A percentile compares a stretch with the other conserved stretches of the same genome.
These are phyloP conservation scores for Botrytis cinerea DNA, from an alignment of 2,329 filamentous ascomycete species.

Conservation along the genomic window DNA sequence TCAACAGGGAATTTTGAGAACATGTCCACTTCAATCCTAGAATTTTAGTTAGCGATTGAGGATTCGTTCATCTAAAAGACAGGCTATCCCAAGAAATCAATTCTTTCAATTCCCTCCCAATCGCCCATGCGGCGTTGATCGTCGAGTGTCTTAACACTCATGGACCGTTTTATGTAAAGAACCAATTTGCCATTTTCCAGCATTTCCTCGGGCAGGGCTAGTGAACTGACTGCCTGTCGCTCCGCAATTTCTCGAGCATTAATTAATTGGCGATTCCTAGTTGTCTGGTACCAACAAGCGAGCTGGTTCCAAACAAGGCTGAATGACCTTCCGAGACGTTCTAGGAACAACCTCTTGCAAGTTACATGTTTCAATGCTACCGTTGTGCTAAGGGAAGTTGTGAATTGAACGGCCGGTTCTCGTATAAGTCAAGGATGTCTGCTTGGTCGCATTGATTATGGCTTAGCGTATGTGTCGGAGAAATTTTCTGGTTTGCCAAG, in stretches of 20 bases:
- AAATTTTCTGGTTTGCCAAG: neutral
- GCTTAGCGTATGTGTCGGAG: neutral
- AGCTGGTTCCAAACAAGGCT: neutral
- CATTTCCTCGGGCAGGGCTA: neutral
- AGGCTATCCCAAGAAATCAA: neutral
- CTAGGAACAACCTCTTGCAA: neutral
- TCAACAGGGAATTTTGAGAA: neutral
- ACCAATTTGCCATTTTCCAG: neutral
- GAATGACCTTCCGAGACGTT: neutral
- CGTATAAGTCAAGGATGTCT: neutral
- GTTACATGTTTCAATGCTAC: slow-evolving; percentile 6
- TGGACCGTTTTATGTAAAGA: neutral
- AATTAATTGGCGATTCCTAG: neutral
- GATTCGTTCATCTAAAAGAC: neutral
- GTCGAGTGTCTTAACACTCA: neutral
- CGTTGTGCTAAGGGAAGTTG: neutral
- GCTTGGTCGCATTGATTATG: neutral
- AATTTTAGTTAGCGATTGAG: neutral
- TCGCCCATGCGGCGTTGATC: neutral
- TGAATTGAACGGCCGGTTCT: neutral
- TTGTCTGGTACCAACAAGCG: neutral
- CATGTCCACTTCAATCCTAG: neutral
- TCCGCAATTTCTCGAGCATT: neutral
- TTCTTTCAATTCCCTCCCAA: neutral
- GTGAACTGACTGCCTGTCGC: neutral